A percentile compares a stretch with the other conserved stretches of the same genome.
Conservation (phyloP, 768 basidiomycete species). For the Holtermanniella nyarrowii region DNA sequence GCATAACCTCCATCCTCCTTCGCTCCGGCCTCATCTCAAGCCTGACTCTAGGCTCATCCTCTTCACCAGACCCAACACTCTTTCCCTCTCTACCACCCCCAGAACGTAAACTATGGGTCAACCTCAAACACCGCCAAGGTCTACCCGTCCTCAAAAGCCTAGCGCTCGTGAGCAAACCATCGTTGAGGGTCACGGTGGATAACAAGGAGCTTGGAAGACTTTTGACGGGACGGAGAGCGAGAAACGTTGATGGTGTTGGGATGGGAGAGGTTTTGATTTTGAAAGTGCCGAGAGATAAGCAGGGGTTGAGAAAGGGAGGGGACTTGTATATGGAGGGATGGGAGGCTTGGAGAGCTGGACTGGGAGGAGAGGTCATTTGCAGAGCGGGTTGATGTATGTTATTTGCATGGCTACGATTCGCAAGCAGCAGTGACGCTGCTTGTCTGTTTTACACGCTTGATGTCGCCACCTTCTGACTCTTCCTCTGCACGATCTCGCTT, state of each 20-base stretch:
- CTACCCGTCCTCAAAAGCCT: constrained; percentile 69
- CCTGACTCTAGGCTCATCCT: constrained; percentile 57
- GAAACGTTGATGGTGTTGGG: constrained; percentile 69
- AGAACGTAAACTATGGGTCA: constrained; percentile 79
- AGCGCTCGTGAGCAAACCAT: constrained; percentile 73
- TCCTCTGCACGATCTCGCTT: too few species aligned
- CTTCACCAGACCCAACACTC: constrained; percentile 52
- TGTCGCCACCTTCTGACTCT: too few species aligned
- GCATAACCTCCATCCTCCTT: constrained; percentile 82
- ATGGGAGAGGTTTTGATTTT: constrained; percentile 91
- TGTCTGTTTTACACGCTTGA: too few species aligned
- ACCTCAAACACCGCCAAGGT: constrained; percentile 87
- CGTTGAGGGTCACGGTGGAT: constrained; percentile 67
- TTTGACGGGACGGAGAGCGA: constrained; percentile 70
- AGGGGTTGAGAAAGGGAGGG: constrained; percentile 43
- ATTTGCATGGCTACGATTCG: too few species aligned
- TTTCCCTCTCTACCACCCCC: constrained; percentile 56
- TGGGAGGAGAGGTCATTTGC: constrained; percentile 80
- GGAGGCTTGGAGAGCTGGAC: constrained; percentile 68
- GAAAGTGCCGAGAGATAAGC: constrained; percentile 56
- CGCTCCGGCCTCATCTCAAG: constrained; percentile 78
- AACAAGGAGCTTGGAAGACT: constrained; percentile 61
- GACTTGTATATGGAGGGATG: constrained; percentile 72
- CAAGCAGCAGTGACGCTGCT: too few species aligned
- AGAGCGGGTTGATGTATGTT: constrained; percentile 50